Evolutionary conservation across 2,329 filamentous ascomycete genomes (phyloP).

Genomic region (Talaromyces sp.): DNA sequence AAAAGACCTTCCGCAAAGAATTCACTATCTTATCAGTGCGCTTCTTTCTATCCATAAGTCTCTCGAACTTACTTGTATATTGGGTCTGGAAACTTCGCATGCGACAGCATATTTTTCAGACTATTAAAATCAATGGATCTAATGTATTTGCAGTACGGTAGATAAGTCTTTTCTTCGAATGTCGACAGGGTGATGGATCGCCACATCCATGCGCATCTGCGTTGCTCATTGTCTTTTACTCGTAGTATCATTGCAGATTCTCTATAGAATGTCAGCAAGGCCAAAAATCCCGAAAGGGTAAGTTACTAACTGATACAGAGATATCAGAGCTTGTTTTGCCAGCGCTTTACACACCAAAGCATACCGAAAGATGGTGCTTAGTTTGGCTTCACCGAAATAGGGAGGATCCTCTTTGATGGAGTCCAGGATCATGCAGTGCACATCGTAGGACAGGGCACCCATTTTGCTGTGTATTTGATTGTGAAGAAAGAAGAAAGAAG

Average conservation of each 20-base stretch:
- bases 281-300: neutral
- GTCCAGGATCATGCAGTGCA: constrained; percentile 24
- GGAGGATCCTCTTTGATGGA: constrained; percentile 18
- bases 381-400: constrained; percentile 1
- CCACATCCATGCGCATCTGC: constrained; percentile 62
- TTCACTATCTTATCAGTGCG: constrained; percentile 25
- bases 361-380: constrained; percentile 23
- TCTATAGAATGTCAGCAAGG: neutral
- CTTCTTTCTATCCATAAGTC: neutral
- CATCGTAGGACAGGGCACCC: constrained; percentile 18
- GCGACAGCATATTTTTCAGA: constrained; percentile 46
- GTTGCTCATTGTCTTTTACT: too few species aligned
- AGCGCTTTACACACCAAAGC: constrained; percentile 20
- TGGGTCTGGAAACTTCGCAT: constrained; percentile 45
- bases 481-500: neutral
- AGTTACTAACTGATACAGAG: constrained; percentile 21
- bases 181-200: constrained; percentile 63
- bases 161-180: constrained; percentile 51
- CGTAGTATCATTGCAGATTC: neutral
- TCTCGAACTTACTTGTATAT: neutral
- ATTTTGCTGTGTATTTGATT: neutral
- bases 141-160: constrained; percentile 66
- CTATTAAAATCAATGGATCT: constrained; percentile 59
- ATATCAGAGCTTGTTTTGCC: constrained; percentile 18
- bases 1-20: constrained; percentile 48